phyloP scores from a whole-genome alignment of 2,329 filamentous ascomycete genomes.

The Penicillium griseofulvum region DNA sequence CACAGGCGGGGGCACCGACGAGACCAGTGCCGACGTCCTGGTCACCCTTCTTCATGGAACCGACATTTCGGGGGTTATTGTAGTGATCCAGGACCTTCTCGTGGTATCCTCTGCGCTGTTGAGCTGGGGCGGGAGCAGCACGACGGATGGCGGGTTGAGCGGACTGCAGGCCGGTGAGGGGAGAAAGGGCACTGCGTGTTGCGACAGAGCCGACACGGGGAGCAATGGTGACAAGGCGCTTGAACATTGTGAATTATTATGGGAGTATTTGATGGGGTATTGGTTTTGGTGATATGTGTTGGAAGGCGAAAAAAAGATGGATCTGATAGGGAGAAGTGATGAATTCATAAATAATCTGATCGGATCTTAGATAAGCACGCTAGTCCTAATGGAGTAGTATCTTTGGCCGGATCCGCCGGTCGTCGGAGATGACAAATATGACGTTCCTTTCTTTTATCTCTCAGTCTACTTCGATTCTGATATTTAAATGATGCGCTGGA shows the following conservation, averaged over 20 bases:
- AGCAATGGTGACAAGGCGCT: constrained; percentile 53
- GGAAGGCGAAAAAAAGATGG: constrained; percentile 17
- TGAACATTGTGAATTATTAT: constrained; percentile 51
- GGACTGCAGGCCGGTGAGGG: constrained; percentile 45
- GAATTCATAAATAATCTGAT: constrained; percentile 32
- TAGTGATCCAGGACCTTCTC: constrained; percentile 82
- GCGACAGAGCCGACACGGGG: constrained; percentile 54
- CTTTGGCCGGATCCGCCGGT: constrained; percentile 20
- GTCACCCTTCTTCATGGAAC: constrained; percentile 75
- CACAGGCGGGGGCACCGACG: constrained; percentile 84
- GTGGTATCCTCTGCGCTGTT: constrained; percentile 55
- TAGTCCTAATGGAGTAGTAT: constrained; percentile 15
- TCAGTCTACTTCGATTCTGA: not conserved
- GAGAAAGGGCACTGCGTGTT: constrained; percentile 47
- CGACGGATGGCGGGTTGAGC: constrained; percentile 38
- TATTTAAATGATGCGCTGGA: not conserved
- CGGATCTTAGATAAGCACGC: constrained; percentile 17
- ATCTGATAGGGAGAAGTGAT: constrained; percentile 25
- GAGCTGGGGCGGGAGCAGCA: constrained; percentile 31
- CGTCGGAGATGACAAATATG: constrained; percentile 24
- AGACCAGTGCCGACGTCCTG: constrained; percentile 84
- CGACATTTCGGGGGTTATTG: constrained; percentile 74
- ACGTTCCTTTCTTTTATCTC: not conserved
- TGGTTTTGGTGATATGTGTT: not conserved
- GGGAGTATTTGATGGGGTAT: constrained; percentile 1